Evolutionary conservation across 345 rosid species (phyloP).

Genomic region (Zanthoxylum bungeanum): DNA sequence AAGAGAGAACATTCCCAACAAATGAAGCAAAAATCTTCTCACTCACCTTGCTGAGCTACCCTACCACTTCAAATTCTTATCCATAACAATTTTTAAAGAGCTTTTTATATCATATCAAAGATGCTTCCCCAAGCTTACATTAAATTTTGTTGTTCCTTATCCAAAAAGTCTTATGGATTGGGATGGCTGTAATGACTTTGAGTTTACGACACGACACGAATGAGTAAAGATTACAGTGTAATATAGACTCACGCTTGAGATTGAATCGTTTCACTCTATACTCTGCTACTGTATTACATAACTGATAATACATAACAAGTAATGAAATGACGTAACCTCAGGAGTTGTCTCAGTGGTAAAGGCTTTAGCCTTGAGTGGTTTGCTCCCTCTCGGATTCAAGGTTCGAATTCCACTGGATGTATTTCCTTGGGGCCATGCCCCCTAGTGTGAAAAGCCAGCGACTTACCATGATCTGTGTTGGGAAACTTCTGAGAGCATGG

Average conservation of each 20-base stretch:
- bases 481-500: no score
- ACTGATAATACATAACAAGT: no score
- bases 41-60: neutral
- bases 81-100: neutral
- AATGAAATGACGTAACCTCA: neutral
- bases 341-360: no score
- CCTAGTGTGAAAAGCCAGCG: no score
- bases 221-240: neutral
- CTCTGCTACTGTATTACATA: neutral
- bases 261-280: neutral
- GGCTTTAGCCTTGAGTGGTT: no score
- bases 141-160: no score
- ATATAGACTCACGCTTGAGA: no score
- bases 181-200: neutral
- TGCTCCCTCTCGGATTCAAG: no score
- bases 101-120: neutral
- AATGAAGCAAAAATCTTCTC: conserved; percentile 4
- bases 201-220: neutral
- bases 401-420: no score
- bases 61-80: conserved; percentile 8
- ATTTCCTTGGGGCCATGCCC: no score
- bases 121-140: no score
- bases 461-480: no score
- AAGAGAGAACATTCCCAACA: conserved; percentile 10
- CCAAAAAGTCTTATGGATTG: neutral